Base-by-base conservation (phyloP, 2,329 filamentous ascomycete species). In the Coniochaeta sp. region DNA sequence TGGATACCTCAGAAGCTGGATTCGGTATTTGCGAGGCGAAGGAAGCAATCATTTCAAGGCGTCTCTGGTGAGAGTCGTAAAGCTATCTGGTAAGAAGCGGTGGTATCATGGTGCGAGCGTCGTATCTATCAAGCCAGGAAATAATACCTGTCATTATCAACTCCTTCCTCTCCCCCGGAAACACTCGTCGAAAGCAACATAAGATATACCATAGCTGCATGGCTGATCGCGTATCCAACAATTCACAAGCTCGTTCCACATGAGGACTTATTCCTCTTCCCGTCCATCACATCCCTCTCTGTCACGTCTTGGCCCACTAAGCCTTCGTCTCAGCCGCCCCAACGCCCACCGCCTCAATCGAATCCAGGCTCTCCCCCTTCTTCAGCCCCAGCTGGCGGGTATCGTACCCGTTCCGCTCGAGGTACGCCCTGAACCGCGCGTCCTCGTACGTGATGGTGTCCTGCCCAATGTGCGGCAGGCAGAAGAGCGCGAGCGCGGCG, bases 361-460 rank as follows among this genome's bases (percentile, higher is more conserved):
- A n/a, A 31, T 67, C 67, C 24, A 67, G 24, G 20, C 55, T 61
- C 46, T 68, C 65, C 0, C 63, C 66, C 52, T 63, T 67, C 56
- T 62, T 69, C 1, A 76, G 58, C 1, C 78, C 78, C 13, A 82
- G 65, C 63, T 79, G 74, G 3, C 68, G 57, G 0, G 82, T 86
- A 65, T 96, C 90, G 71, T 86, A 96, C 3, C 91, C 91, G 53
- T 92, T 76, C 24, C 71, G 71, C 61, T 83, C 76, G 12, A 96
- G 73, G 63, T 87, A 96, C 16, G 71, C 78, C 30, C 88, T 79
- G 72, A 96, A 96, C 40, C 79, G 78, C 8, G 73, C 63, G 61
- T 96, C 91, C 67, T 96, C 91, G 14, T 78, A 62, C 1, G 84
- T 80, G 56, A 96, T 95, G 0, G 89, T 95, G 60, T 96, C 87